phyloP scores from a whole-genome alignment of 2,329 filamentous ascomycete species.

The Colletotrichum kahawae region DNA sequence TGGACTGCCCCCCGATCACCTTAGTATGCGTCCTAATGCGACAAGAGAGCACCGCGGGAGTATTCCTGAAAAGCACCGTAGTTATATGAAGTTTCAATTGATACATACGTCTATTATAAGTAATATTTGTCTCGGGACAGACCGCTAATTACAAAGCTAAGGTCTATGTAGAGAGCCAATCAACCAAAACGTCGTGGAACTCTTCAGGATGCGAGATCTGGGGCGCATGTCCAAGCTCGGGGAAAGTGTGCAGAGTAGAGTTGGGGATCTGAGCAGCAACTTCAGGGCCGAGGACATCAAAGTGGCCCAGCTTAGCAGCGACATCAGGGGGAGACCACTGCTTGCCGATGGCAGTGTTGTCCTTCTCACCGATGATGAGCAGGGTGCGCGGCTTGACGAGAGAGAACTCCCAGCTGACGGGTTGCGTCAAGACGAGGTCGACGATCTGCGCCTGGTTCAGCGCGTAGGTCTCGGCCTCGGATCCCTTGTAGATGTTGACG shows the following conservation, averaged over 20 bases:
- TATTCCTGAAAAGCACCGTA: too few relatives aligned
- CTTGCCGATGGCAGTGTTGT: constrained; percentile 60
- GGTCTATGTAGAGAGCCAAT: constrained; percentile 41
- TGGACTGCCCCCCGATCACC: too few relatives aligned
- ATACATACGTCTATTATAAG: neutral
- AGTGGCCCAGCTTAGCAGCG: constrained; percentile 51
- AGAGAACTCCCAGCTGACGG: constrained; percentile 55
- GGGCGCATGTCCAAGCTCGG: constrained; percentile 55
- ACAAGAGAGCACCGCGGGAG: too few relatives aligned
- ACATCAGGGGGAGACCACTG: constrained; percentile 52
- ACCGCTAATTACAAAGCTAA: neutral
- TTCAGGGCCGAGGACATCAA: constrained; percentile 52
- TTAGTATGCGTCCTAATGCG: too few relatives aligned
- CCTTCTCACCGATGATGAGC: constrained; percentile 55
- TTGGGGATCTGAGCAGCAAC: constrained; percentile 48
- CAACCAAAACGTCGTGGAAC: constrained; percentile 51
- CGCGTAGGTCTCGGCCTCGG: constrained; percentile 45
- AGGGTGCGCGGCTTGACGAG: constrained; percentile 49
- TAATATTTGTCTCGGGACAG: neutral
- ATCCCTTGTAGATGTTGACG: constrained; percentile 53
- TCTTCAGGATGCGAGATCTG: constrained; percentile 54
- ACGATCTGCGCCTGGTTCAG: constrained; percentile 54
- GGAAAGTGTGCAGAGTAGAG: constrained; percentile 50
- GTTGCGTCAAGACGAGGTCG: constrained; percentile 61
- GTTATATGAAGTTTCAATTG: neutral